Conservation (phyloP, 176 grass and related monocot species). For the Carex scoparia region DNA sequence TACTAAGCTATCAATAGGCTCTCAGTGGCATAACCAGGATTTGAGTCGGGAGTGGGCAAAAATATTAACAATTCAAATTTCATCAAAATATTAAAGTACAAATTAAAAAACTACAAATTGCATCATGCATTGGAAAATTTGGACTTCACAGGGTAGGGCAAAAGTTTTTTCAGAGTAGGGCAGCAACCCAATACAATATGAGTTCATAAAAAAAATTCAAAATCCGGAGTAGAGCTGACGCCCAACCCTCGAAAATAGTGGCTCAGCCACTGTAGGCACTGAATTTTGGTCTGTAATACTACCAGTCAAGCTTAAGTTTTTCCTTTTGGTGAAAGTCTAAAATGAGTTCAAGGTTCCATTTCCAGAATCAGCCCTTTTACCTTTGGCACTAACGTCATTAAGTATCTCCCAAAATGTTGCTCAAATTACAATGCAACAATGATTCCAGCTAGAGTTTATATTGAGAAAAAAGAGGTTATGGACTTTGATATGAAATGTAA, state of each 20-base stretch:
- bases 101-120: no score
- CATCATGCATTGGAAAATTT: no score
- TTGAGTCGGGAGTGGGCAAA: no score
- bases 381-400: background rate
- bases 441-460: background rate
- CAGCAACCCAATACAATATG: no score
- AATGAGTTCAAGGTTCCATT: background rate
- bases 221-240: no score
- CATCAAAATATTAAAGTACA: no score
- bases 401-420: background rate
- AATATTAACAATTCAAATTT: no score
- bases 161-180: no score
- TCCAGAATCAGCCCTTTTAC: background rate
- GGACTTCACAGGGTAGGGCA: no score
- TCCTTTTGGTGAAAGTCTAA: background rate
- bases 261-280: no score
- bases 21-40: background rate
- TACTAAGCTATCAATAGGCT: background rate
- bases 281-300: background rate
- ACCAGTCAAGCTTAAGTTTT: background rate
- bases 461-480: slow-evolving; percentile 4
- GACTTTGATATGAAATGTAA: background rate
- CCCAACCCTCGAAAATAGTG: no score
- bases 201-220: no score
- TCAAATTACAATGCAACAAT: background rate